These are phyloP conservation scores for Colletotrichum abscissum DNA, from an alignment of 2,329 filamentous ascomycete genomes.

Conservation along the genomic window DNA sequence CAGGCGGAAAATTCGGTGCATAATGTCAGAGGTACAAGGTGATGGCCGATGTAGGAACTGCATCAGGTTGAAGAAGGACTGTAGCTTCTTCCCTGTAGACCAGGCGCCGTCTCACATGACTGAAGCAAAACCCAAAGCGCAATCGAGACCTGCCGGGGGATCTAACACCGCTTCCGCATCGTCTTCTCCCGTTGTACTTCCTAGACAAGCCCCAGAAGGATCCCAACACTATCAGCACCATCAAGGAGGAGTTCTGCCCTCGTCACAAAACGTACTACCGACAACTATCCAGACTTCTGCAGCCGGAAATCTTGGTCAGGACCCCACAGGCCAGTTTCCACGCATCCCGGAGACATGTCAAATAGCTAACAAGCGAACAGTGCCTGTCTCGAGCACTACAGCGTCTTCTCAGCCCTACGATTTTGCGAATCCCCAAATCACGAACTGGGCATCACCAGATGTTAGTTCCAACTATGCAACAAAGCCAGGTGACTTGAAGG, in stretches of 20 bases:
- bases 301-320: conserved; percentile 50
- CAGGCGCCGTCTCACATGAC: conserved; percentile 65
- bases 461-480: conserved; percentile 50
- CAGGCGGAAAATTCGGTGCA: conserved; percentile 91
- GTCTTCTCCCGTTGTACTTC: conserved; percentile 59
- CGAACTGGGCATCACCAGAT: conserved; percentile 59
- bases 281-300: conserved; percentile 52
- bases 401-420: conserved; percentile 46
- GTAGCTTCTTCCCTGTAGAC: conserved; percentile 91
- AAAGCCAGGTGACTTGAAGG: conserved; percentile 55
- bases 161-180: conserved; percentile 57
- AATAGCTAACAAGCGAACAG: conserved; percentile 40
- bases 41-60: conserved; percentile 90
- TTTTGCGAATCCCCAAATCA: conserved; percentile 49
- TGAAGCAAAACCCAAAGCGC: conserved; percentile 56
- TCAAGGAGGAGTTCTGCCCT: conserved; percentile 56
- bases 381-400: conserved; percentile 50
- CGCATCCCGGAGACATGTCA: neutral
- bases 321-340: conserved; percentile 55
- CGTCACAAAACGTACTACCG: conserved; percentile 58
- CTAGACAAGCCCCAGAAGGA: conserved; percentile 54
- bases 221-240: conserved; percentile 54
- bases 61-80: conserved; percentile 93
- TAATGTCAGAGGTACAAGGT: conserved; percentile 77
- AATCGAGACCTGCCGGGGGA: conserved; percentile 51